Evolutionary conservation across 2,329 filamentous ascomycete genomes (phyloP).

Genomic region (Magnaporthiopsis incrustans): DNA sequence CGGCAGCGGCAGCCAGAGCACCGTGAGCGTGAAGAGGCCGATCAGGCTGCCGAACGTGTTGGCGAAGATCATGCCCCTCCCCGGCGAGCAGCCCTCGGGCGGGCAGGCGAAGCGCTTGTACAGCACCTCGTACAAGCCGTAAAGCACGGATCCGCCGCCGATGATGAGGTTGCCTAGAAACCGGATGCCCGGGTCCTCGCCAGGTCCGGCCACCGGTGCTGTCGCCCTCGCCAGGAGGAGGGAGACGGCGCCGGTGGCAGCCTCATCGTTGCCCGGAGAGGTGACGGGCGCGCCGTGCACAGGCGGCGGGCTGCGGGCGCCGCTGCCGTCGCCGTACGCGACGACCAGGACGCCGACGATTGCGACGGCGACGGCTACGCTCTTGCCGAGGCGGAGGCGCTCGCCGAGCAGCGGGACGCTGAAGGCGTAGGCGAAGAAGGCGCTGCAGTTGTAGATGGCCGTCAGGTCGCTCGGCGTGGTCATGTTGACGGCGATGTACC

Average conservation of each 20-base stretch:
- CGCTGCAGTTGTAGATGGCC: slow-evolving; percentile 98
- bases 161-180: slow-evolving; percentile 87
- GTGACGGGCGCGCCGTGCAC: slow-evolving; percentile 17
- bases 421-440: slow-evolving; percentile 97
- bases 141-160: slow-evolving; percentile 80
- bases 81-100: slow-evolving; percentile 75
- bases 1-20: slow-evolving; percentile 89
- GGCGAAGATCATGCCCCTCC: slow-evolving; percentile 92
- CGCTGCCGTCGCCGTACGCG: slow-evolving; percentile 71
- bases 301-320: slow-evolving; percentile 38
- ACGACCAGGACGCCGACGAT: slow-evolving; percentile 90
- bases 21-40: slow-evolving; percentile 72
- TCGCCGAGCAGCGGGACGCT: slow-evolving; percentile 85
- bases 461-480: slow-evolving; percentile 91
- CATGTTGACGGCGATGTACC: slow-evolving; percentile 91
- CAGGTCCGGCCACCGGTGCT: slow-evolving; percentile 11
- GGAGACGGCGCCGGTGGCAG: neutral
- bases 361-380: slow-evolving; percentile 76
- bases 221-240: too few relatives aligned
- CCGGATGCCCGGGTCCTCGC: slow-evolving; percentile 44
- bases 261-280: slow-evolving; percentile 11
- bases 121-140: slow-evolving; percentile 93
- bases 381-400: slow-evolving; percentile 75
- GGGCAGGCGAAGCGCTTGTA: slow-evolving; percentile 94
- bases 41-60: slow-evolving; percentile 87